These are phyloP conservation scores for Rhizophagus prolifer DNA, from an alignment of 192 early-diverging fungal genomes.

Conservation along the genomic window DNA sequence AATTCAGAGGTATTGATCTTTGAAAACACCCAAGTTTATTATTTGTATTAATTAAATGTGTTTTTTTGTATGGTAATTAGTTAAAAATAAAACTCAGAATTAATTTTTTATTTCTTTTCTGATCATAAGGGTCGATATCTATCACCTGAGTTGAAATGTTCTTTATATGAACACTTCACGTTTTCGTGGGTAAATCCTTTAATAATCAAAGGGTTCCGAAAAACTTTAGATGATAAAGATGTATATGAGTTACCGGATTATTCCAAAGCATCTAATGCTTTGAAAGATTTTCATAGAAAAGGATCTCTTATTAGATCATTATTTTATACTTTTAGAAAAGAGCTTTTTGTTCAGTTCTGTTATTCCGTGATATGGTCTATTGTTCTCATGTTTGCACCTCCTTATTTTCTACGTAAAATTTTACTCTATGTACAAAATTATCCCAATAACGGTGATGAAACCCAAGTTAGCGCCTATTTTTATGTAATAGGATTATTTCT, in stretches of 20 bases:
- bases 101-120: neutral
- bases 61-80: too few relatives aligned
- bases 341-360: constrained; percentile 43
- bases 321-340: constrained; percentile 40
- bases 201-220: constrained; percentile 25
- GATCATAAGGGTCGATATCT: neutral
- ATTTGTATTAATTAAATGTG: neutral
- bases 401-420: constrained; percentile 60
- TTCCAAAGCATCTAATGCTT: constrained; percentile 35
- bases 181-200: constrained; percentile 41
- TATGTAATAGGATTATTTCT: constrained; percentile 63
- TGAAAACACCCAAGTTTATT: neutral
- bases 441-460: constrained; percentile 28
- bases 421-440: constrained; percentile 53
- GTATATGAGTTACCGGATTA: constrained; percentile 13
- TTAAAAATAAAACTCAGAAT: neutral
- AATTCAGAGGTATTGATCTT: constrained; percentile 2
- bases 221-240: constrained; percentile 15
- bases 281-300: constrained; percentile 38
- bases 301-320: constrained; percentile 39
- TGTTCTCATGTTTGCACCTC: constrained; percentile 46
- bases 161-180: constrained; percentile 32
- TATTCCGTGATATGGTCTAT: constrained; percentile 34
- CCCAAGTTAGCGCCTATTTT: constrained; percentile 47
- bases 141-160: constrained; percentile 25